Conservation (phyloP, 2,329 filamentous ascomycete species). For the Fusarium fujikuroi region DNA sequence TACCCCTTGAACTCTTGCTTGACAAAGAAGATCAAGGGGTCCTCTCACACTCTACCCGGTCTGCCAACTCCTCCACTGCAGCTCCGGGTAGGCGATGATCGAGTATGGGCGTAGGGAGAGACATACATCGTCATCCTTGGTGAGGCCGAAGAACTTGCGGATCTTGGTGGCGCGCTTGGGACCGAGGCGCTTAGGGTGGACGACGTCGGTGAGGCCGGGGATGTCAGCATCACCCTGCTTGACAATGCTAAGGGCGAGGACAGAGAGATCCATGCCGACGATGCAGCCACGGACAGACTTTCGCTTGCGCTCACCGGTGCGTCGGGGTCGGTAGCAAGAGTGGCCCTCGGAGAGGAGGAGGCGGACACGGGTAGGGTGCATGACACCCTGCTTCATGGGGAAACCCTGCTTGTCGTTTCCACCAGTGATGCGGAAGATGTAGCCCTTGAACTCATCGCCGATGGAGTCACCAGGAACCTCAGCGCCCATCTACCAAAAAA, state of each 20-base stretch:
- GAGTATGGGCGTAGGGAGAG: slow-evolving; percentile 62
- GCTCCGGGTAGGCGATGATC: slow-evolving; percentile 77
- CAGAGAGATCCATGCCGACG: slow-evolving; percentile 93
- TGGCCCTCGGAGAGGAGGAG: slow-evolving; percentile 96
- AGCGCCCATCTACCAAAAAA: slow-evolving; percentile 75
- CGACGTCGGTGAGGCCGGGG: slow-evolving; percentile 95
- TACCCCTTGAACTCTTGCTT: slow-evolving; percentile 26
- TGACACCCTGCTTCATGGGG: slow-evolving; percentile 99
- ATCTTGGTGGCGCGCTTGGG: slow-evolving; percentile 99
- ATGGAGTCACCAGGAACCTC: slow-evolving; percentile 94
- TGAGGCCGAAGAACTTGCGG: slow-evolving; percentile 99
- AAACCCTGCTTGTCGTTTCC: slow-evolving; percentile 99
- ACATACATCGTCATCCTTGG: slow-evolving; percentile 99
- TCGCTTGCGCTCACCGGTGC: slow-evolving; percentile 98
- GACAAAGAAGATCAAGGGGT: slow-evolving; percentile 36
- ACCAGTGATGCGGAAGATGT: slow-evolving; percentile 99
- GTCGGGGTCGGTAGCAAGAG: slow-evolving; percentile 99
- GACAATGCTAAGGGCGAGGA: slow-evolving; percentile 93
- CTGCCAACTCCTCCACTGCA: slow-evolving; percentile 57
- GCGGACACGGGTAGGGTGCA: slow-evolving; percentile 98
- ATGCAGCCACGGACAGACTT: slow-evolving; percentile 99
- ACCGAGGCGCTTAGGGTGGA: slow-evolving; percentile 98
- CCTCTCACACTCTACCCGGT: slow-evolving; percentile 70
- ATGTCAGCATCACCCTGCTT: slow-evolving; percentile 97
- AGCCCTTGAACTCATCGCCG: slow-evolving; percentile 99